Conservation (phyloP, 345 rosid species). For the Eutrema japonicum region DNA sequence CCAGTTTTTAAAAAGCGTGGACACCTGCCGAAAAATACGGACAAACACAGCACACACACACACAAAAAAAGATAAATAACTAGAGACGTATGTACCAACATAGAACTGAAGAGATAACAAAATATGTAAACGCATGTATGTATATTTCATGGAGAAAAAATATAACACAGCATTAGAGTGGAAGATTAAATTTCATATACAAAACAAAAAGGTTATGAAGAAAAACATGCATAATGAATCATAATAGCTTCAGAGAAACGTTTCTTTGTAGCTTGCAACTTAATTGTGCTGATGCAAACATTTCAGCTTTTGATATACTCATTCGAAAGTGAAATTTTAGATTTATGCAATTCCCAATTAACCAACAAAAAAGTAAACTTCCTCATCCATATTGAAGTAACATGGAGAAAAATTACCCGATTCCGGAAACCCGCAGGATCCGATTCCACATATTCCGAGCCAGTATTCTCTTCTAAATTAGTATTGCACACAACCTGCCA, state of each 20-base stretch:
- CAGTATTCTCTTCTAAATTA: conserved; percentile 61
- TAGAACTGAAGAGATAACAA: conserved; percentile 21
- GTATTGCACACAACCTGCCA: conserved; percentile 56
- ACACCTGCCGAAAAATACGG: conserved; percentile 55
- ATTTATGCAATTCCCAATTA: conserved; percentile 4
- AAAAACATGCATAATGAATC: not conserved
- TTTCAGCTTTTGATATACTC: conserved; percentile 3
- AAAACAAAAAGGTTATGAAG: not conserved
- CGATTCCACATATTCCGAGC: conserved; percentile 59
- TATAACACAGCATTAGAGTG: conserved; percentile 11
- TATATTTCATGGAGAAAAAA: not conserved
- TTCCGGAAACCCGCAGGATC: conserved; percentile 81
- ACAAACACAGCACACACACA: not conserved
- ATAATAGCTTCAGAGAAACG: not conserved
- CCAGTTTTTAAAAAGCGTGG: conserved; percentile 76
- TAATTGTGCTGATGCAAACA: conserved; percentile 17
- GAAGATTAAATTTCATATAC: conserved; percentile 1
- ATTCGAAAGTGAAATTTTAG: not conserved
- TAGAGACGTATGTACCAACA: conserved; percentile 6
- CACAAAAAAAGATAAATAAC: not conserved
- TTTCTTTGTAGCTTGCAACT: not conserved
- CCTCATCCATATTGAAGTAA: conserved; percentile 13
- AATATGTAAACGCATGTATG: conserved; percentile 14
- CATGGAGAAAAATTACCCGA: conserved; percentile 56
- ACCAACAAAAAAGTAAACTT: not conserved